Evolutionary conservation across 1,284 basidiomycete species (phyloP), one percentile per base, ranked within the genome.

Genomic region (Apiotrichum sp.): DNA sequence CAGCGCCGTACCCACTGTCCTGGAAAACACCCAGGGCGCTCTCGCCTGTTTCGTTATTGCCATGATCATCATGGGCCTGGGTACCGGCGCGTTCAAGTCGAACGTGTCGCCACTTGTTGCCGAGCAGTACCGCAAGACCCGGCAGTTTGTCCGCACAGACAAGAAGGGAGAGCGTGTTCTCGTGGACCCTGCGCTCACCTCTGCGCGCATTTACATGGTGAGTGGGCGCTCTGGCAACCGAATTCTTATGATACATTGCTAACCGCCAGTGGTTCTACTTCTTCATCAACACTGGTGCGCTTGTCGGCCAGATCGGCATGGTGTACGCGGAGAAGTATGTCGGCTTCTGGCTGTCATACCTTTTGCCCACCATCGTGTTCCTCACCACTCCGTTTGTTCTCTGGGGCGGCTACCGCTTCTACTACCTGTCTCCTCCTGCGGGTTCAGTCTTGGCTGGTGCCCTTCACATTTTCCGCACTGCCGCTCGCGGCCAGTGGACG

Each of bases 361-460:
- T 76, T 14, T 61, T 78, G 3, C 78, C 78, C 2, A 76, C 73
- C n/a, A 66, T 78, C 54, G 63, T 79, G 50, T 79, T 78, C 65
- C 61, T 75, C 49, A 52, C 79, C 49, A 73, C 74, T 62, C 71
- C 78, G 14, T 63, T 77, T 53, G 73, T 78, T 9, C 68, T 79
- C 16, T 56, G 62, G 39, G 53, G 73, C 34, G 68, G 70, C 8
- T 65, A 63, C 56, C 76, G 77, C 51, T 58, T 62, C 41, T 71
- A 78, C 50, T 67, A 71, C 66, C 71, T 69, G 53, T 67, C 66
- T 1, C 75, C 77, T 9, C 76, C 78, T 6, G 63, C 69, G 6
- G 78, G 78, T 5, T 77, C 76, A 2, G 73, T 79, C 7, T 62
- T 79, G 8, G 39, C 62, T 36, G 71, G 76, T 42, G 64, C 73